Evolutionary conservation across 139 green algal species (phyloP), one percentile per base, ranked within the genome.

Genomic region (Volvox africanus): DNA sequence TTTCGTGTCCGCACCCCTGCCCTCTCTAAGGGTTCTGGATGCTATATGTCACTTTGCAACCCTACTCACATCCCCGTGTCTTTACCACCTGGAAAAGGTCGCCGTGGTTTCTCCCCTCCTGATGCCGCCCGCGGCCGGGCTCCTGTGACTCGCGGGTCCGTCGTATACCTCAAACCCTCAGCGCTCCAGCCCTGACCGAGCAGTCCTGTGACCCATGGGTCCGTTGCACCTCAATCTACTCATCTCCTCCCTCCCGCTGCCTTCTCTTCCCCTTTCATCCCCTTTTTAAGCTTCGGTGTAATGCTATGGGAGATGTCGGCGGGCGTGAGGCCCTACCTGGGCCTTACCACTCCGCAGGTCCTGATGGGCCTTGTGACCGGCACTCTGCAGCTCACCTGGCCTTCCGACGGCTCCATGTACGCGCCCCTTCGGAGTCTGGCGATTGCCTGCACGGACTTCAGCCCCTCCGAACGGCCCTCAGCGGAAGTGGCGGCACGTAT

Each of bases 301-400:
- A 90, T 90, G 86, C 86, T 90, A 75, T 90, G 86, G 86, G 86
- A 90, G 86, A 77, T 83, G 73, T 16, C 50, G 1, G 86, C 86
- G 44, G 86, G 86, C n/a, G 86, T 90, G 86, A 69, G 86, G 9
- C 86, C 86, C n/a, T 90, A 90, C 86, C 86, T 90, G 73, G 86
- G 86, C 12, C 86, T 90, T 44, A 90, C 71, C 86, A 90, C 86
- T 30, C 86, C 86, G 13, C 86, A 88, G 83, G 86, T 90, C 22
- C 86, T 90, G 24, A 84, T 90, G 86, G 86, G 86, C 73, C 86
- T 90, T 12, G 86, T 90, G 20, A 83, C 86, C 16, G 86, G 86
- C 86, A 83, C 71, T 2, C 86, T 90, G 69, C 71, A 83, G 50
- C 86, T 90, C 50, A 90, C 71, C 30, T 90, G 86, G 86, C 86